These are phyloP conservation scores for Trypanosoma caninum DNA, from an alignment of 208 protist species.

Conservation along the genomic window DNA sequence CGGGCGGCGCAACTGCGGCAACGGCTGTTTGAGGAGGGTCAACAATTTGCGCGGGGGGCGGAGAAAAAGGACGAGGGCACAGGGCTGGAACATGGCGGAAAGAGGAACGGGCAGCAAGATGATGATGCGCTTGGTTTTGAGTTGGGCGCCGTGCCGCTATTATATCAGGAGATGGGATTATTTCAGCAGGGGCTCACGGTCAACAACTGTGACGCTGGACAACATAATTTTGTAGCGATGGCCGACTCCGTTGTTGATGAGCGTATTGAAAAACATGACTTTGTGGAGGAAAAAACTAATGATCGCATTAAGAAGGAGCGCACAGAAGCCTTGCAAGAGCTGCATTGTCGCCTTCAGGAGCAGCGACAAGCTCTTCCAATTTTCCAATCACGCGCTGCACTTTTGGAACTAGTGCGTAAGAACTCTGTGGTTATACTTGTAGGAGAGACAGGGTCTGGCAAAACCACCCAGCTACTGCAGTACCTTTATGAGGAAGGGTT, in stretches of 20 bases:
- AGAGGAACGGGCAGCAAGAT: too few relatives aligned
- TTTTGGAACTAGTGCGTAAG: conserved; percentile 80
- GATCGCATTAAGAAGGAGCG: conserved; percentile 59
- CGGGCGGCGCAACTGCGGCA: conserved; percentile 48
- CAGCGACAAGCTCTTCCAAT: conserved; percentile 93
- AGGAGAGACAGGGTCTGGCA: conserved; percentile 93
- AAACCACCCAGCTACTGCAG: conserved; percentile 91
- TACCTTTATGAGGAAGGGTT: conserved; percentile 86
- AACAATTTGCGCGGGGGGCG: background rate
- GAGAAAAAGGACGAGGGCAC: background rate
- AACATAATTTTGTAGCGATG: conserved; percentile 55
- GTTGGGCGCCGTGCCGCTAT: background rate
- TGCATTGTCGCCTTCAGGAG: conserved; percentile 26
- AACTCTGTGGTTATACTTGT: conserved; percentile 90
- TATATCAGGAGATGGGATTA: conserved; percentile 6
- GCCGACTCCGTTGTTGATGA: conserved; percentile 44
- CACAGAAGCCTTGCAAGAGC: conserved; percentile 37
- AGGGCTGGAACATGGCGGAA: too few relatives aligned
- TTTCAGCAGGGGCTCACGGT: background rate
- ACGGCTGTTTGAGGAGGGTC: conserved; percentile 37
- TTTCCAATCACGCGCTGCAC: conserved; percentile 79
- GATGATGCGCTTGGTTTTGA: too few relatives aligned
- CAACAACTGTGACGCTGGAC: background rate
- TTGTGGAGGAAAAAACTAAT: conserved; percentile 55
- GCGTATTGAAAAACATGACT: conserved; percentile 63